Percentiles rank a stretch among this genome's conserved stretches.
These are phyloP conservation scores for Pyrenochaeta sp. DNA, from an alignment of 2,329 filamentous ascomycete species.

Conservation along the genomic window DNA sequence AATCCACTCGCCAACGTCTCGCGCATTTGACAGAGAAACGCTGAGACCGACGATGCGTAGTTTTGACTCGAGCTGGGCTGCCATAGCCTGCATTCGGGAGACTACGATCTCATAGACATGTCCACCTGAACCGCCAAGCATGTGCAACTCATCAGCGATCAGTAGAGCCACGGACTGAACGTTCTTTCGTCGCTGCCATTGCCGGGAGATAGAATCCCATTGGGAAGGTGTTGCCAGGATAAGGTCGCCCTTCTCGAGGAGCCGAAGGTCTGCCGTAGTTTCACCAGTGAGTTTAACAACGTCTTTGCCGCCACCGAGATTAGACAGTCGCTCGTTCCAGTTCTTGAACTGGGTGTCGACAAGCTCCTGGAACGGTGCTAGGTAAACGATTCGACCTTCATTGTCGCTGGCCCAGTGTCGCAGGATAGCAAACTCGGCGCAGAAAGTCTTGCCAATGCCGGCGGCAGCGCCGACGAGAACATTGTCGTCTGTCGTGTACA, in stretches of 20 bases:
- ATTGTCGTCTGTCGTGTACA: slow-evolving; percentile 91
- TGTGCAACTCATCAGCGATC: slow-evolving; percentile 93
- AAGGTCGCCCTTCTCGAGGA: slow-evolving; percentile 86
- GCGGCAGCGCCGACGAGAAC: slow-evolving; percentile 93
- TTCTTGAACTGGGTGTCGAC: slow-evolving; percentile 83
- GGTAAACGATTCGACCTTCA: slow-evolving; percentile 84
- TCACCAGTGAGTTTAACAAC: slow-evolving; percentile 95
- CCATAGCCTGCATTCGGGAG: slow-evolving; percentile 97
- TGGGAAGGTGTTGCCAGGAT: slow-evolving; percentile 91
- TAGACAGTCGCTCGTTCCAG: slow-evolving; percentile 80
- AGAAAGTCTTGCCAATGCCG: slow-evolving; percentile 95
- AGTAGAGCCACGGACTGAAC: slow-evolving; percentile 89
- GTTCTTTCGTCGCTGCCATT: slow-evolving; percentile 97
- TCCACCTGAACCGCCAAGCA: slow-evolving; percentile 85
- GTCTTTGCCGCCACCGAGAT: slow-evolving; percentile 81
- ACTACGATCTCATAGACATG: slow-evolving; percentile 96
- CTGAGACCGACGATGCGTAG: slow-evolving; percentile 89
- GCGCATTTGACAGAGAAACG: slow-evolving; percentile 90
- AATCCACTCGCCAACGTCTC: slow-evolving; percentile 97
- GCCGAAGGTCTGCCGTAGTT: slow-evolving; percentile 86
- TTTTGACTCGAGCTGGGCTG: slow-evolving; percentile 82
- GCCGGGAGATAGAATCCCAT: slow-evolving; percentile 94
- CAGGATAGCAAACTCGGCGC: slow-evolving; percentile 91
- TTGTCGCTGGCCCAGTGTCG: slow-evolving; percentile 81
- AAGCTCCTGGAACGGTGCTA: slow-evolving; percentile 93